A percentile compares a stretch with the other conserved stretches of the same genome.
Evolutionary conservation across 2,329 filamentous ascomycete genomes (phyloP).

Genomic region (Fusarium sp.): DNA sequence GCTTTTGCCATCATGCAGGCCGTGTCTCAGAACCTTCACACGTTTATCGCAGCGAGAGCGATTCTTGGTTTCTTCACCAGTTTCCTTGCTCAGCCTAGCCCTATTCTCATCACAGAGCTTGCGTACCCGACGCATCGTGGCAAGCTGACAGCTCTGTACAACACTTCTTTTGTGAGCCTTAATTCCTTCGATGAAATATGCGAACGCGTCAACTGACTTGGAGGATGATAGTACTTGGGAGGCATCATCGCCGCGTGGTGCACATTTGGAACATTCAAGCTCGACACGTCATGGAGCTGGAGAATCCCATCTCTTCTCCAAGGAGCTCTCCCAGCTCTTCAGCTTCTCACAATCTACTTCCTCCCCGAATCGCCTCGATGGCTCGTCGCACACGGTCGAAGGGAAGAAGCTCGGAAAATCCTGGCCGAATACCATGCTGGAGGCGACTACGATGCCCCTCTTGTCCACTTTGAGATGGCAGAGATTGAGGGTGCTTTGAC

Average conservation of each 20-base stretch:
- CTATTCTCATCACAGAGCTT: slow-evolving; percentile 50
- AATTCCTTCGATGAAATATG: fast-evolving
- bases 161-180: slow-evolving; percentile 45
- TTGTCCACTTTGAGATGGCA: slow-evolving; percentile 56
- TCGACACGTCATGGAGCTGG: slow-evolving; percentile 43
- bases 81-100: slow-evolving; percentile 48
- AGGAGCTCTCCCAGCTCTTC: slow-evolving; percentile 35
- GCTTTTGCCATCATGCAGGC: slow-evolving; percentile 49
- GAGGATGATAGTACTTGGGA: slow-evolving; percentile 39
- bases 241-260: slow-evolving; percentile 46
- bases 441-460: slow-evolving; percentile 52
- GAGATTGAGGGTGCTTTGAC: slow-evolving; percentile 54
- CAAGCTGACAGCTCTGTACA: slow-evolving; percentile 50
- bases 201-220: neutral
- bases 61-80: slow-evolving; percentile 49
- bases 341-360: slow-evolving; percentile 41
- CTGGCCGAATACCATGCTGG: slow-evolving; percentile 57
- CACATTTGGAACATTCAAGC: slow-evolving; percentile 44
- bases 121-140: slow-evolving; percentile 51
- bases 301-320: slow-evolving; percentile 45
- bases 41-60: slow-evolving; percentile 47
- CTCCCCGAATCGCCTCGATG: slow-evolving; percentile 46
- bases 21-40: slow-evolving; percentile 38
- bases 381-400: slow-evolving; percentile 49
- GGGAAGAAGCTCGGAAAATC: slow-evolving; percentile 52